These are phyloP conservation scores for Candida ponderosae DNA, from an alignment of 805 yeast genomes.

Conservation along the genomic window DNA sequence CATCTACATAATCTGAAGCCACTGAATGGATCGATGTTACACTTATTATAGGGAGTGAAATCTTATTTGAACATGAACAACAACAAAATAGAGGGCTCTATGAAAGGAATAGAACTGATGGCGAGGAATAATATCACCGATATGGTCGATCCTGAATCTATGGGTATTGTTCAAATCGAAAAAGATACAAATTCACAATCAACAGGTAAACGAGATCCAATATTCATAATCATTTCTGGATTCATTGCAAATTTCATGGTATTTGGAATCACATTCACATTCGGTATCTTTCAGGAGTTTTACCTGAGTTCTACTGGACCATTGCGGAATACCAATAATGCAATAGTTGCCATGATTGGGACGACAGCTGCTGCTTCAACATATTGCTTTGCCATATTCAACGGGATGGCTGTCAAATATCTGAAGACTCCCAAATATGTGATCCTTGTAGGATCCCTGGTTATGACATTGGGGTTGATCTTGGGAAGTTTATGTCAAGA, in stretches of 20 bases:
- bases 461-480: constrained; percentile 22
- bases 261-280: constrained; percentile 28
- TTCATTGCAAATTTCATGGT: constrained; percentile 23
- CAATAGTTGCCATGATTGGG: constrained; percentile 27
- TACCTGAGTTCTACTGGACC: constrained; percentile 25
- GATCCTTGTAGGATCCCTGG: constrained; percentile 21
- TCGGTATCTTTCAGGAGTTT: constrained; percentile 30
- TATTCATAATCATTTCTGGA: constrained; percentile 11
- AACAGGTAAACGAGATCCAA: constrained; percentile 6
- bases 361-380: constrained; percentile 24
- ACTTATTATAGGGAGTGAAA: too few species aligned
- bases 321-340: constrained; percentile 13
- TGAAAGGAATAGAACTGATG: too few species aligned
- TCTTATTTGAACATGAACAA: too few species aligned
- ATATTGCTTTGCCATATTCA: constrained; percentile 22
- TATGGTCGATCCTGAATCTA: too few species aligned
- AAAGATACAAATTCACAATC: too few species aligned
- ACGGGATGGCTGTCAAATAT: constrained; percentile 14
- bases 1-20: too few species aligned
- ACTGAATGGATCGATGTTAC: too few species aligned
- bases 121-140: too few species aligned
- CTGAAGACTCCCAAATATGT: constrained; percentile 13
- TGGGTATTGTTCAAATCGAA: too few species aligned
- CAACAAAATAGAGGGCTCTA: too few species aligned
- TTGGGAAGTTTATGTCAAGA: constrained; percentile 19